phyloP scores from a whole-genome alignment of 768 basidiomycete genomes.

The Leccinellum rugosiceps region DNA sequence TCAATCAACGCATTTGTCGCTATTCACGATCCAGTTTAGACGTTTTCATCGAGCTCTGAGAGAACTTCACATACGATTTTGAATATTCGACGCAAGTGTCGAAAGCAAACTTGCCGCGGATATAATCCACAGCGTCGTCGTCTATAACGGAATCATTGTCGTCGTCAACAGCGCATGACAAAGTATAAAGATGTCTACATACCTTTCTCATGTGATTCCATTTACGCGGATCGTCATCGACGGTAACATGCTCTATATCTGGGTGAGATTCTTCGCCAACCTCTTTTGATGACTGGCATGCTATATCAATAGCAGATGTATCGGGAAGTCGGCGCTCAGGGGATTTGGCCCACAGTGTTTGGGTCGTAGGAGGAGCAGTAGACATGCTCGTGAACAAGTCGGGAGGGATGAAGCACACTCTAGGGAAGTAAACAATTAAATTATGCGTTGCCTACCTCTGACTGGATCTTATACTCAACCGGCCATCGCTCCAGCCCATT shows the following conservation, averaged over 20 bases:
- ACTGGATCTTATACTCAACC: slow-evolving; percentile 20
- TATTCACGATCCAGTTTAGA: slow-evolving; percentile 22
- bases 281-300: slow-evolving; percentile 1
- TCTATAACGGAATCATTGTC: slow-evolving; percentile 12
- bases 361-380: slow-evolving; percentile 1
- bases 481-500: neutral
- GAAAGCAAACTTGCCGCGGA: slow-evolving; percentile 24
- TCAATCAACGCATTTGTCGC: slow-evolving; percentile 65
- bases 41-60: neutral
- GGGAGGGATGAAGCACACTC: slow-evolving; percentile 4
- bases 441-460: slow-evolving; percentile 4
- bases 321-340: neutral
- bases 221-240: slow-evolving; percentile 57
- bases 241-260: slow-evolving; percentile 39
- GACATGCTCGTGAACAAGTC: slow-evolving; percentile 11
- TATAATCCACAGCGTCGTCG: slow-evolving; percentile 26
- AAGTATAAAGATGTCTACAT: slow-evolving; percentile 6
- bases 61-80: slow-evolving; percentile 24
- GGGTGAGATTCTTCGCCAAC: neutral
- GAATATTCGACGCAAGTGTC: slow-evolving; percentile 27
- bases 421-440: neutral
- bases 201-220: slow-evolving; percentile 61
- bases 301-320: neutral
- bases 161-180: neutral
- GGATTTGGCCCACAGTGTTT: neutral